phyloP scores from a whole-genome alignment of 805 yeast genomes.

The Kazachstania martiniae region DNA sequence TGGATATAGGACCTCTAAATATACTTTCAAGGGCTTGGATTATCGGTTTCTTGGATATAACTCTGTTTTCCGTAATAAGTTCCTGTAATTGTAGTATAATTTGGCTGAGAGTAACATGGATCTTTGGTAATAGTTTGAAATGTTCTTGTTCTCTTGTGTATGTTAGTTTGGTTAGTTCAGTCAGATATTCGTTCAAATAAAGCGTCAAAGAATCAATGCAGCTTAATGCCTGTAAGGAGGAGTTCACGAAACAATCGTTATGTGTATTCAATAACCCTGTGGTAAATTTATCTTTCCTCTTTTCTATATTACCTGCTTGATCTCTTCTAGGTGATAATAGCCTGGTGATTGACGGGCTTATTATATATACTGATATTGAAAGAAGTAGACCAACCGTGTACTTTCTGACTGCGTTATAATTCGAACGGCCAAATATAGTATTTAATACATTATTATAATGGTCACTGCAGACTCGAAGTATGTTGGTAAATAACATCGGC shows the following conservation, averaged over 20 bases:
- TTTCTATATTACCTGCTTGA: background rate
- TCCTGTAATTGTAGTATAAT: conserved; percentile 50
- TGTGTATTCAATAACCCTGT: conserved; percentile 76
- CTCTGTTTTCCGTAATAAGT: conserved; percentile 40
- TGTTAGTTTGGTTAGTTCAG: too few species aligned
- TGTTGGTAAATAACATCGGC: too few species aligned
- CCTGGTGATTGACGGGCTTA: background rate
- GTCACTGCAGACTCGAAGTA: too few species aligned
- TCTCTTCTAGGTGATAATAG: background rate
- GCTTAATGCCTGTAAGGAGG: conserved; percentile 71
- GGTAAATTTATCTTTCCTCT: conserved; percentile 59
- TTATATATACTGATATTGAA: background rate
- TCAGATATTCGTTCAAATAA: conserved; percentile 34
- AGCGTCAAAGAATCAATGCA: conserved; percentile 47
- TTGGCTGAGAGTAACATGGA: conserved; percentile 48
- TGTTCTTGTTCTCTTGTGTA: too few species aligned
- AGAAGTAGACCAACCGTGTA: background rate
- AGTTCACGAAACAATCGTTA: conserved; percentile 89
- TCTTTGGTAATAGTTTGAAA: conserved; percentile 21
- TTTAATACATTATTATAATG: too few species aligned
- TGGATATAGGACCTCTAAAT: conserved; percentile 62
- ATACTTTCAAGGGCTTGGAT: conserved; percentile 61
- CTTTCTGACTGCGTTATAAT: too few species aligned
- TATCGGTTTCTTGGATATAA: conserved; percentile 70
- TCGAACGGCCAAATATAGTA: too few species aligned